Evolutionary conservation across 768 basidiomycete species (phyloP), one percentile per base, ranked within the genome.

Genomic region (Psilocybe azurescens): DNA sequence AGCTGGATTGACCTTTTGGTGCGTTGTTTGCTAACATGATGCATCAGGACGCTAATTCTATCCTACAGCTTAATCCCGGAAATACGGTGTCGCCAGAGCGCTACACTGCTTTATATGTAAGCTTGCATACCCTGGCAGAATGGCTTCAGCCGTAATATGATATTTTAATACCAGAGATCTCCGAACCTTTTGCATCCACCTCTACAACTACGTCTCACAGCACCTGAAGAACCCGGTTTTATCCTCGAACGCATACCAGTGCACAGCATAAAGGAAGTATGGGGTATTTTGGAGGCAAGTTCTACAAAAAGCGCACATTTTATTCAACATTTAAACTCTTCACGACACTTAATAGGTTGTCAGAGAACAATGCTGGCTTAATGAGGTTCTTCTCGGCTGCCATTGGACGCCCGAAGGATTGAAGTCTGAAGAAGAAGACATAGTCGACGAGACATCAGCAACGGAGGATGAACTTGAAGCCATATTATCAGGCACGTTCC

Each of bases 321-420:
- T 55, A 30, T 46, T n/a, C n/a, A 29, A 18, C 30, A 33, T 3
- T 57, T 53, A 29, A 36, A 36, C 33, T 11, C 7, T 36, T 53
- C 55, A 63, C 18, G 53, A 55, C 41, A 18, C 55, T 58, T 36
- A 30, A 3, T 46, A 91, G 89, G 83, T 94, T 67, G 90, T 94
- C 4, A 81, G 84, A 61, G 92, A 94, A 62, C 93, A 94, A 74
- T 90, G 89, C 67, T 94, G 93, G 93, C 69, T 94, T 16, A 94
- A 94, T 68, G 89, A 90, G 67, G 81, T 82, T n/a, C 72, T 94
- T 20, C 68, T 77, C 3, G 80, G 83, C 49, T 86, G 84, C 49
- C 74, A 83, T 11, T 94, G 93, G 92, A 72, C 74, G 29, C 79
- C 85, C 3, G 90, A 92, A 67, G 79, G 77, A 9, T 62, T 78